Conservation (phyloP, 495 filamentous ascomycete species). For the Aspergillus haitiensis region DNA sequence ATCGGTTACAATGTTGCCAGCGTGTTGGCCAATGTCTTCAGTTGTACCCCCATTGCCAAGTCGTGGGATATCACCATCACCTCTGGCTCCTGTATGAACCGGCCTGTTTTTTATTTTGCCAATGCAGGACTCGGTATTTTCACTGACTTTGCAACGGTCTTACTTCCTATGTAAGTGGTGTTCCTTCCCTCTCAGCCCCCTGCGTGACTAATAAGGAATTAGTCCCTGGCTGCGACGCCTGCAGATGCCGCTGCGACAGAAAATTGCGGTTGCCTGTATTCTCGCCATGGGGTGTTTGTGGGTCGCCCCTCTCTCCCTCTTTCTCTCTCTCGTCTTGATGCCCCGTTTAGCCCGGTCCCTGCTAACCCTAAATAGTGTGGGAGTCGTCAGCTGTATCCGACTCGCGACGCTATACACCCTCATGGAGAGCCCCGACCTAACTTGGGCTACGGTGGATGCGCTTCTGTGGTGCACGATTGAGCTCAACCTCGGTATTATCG, state of each 20-base stretch:
- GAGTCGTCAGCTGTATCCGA: constrained; percentile 39
- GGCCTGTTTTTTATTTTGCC: constrained; percentile 37
- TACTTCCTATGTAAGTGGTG: constrained; percentile 38
- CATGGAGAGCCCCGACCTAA: constrained; percentile 28
- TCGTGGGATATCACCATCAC: constrained; percentile 33
- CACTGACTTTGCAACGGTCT: constrained; percentile 39
- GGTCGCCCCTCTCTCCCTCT: constrained; percentile 21
- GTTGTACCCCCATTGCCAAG: constrained; percentile 34
- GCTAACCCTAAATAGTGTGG: constrained; percentile 27
- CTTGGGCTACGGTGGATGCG: constrained; percentile 32
- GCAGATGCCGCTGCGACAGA: constrained; percentile 36
- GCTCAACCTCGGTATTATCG: constrained; percentile 37
- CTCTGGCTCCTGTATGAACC: constrained; percentile 31
- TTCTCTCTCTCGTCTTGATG: too few relatives aligned
- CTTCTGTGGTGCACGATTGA: constrained; percentile 38
- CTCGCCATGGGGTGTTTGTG: constrained; percentile 36
- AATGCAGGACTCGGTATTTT: constrained; percentile 39
- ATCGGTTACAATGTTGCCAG: constrained; percentile 37
- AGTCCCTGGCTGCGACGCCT: constrained; percentile 37
- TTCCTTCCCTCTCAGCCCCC: neutral
- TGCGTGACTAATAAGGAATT: neutral
- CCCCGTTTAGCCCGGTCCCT: neutral
- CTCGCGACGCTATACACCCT: constrained; percentile 28
- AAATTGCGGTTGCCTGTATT: constrained; percentile 30
- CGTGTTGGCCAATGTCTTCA: constrained; percentile 36